Evolutionary conservation across 768 basidiomycete species (phyloP), one percentile per base, ranked within the genome.

Genomic region (Gloeopeniophorella convolvens): DNA sequence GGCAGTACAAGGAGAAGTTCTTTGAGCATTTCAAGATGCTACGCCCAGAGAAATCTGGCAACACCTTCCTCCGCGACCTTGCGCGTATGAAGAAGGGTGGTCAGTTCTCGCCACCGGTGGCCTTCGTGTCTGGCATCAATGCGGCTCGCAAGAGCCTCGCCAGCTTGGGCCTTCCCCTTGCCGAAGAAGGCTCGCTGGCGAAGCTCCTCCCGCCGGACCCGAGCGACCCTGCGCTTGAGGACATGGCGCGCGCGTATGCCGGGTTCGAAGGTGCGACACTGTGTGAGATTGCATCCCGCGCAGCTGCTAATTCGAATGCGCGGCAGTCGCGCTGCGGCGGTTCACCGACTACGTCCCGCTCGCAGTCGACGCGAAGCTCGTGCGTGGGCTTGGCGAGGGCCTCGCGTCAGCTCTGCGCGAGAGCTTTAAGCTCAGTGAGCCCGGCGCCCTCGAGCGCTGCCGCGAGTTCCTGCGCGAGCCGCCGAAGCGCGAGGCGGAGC

Each of bases 261-360:
- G 47, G 43, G n/a, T 57, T 57, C 21, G 54, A 57, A 47, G 53
- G 56, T 57, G 15, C 21, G 44, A 12, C 31, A 39, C 32, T 27
- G 5, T 42, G 20, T 23, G 26, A 8, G 4, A 48, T 42, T 13
- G 4, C 42, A 3, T 12, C n/a, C 24, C 5, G 16, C 11, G 6
- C 8, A 4, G 31, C 20, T 24, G 18, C 47, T 42, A 11, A 26
- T 4, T 2, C 16, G 21, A 18, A 0, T 21, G 12, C 18, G 7
- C 5, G 32, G 21, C 26, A 57, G 56, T 57, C 13, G 26, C 48
- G 0, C 37, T 49, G 30, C 36, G 39, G 7, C 43, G 56, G 8
- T 57, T 57, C 32, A 48, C 45, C 1, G 56, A 57, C 40, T 57
- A 57, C 21, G 44, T 43, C 15, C 53, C 51, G 7, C 45, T 49